Conservation (phyloP, 2,329 filamentous ascomycete genomes). For the Phyllosticta capitalensis region DNA sequence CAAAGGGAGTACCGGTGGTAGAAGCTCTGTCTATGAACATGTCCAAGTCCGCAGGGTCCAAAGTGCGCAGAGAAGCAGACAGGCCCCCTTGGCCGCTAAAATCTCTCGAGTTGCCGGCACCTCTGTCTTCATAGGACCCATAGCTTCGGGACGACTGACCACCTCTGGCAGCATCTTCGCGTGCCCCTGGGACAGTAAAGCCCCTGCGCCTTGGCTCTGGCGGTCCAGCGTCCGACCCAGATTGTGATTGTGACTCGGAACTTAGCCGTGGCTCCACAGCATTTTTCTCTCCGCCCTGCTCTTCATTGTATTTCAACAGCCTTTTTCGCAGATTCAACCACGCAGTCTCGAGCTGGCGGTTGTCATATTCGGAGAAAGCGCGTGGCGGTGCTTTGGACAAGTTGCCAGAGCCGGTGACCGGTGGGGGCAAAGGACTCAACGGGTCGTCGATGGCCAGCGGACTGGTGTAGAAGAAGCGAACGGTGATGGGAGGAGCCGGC, state of each 20-base stretch:
- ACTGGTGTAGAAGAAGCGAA: slow-evolving; percentile 72
- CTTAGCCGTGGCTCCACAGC: background rate
- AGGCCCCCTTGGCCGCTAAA: slow-evolving; percentile 14
- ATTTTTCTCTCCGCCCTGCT: slow-evolving; percentile 26
- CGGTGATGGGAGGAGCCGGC: slow-evolving; percentile 24
- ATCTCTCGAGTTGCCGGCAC: slow-evolving; percentile 17
- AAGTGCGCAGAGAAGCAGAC: slow-evolving; percentile 22
- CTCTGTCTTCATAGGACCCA: slow-evolving; percentile 12
- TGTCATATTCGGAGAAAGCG: slow-evolving; percentile 72
- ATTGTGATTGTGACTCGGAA: slow-evolving; percentile 1
- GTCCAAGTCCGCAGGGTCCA: slow-evolving; percentile 22
- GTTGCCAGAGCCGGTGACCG: slow-evolving; percentile 36
- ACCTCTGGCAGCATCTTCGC: background rate
- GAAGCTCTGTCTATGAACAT: slow-evolving; percentile 17
- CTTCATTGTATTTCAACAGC: slow-evolving; percentile 37
- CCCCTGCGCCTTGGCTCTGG: slow-evolving; percentile 1
- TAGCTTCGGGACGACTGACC: slow-evolving; percentile 7
- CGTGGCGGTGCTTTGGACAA: slow-evolving; percentile 53
- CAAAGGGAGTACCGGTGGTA: slow-evolving; percentile 43
- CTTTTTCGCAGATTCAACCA: slow-evolving; percentile 55
- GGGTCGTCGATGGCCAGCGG: slow-evolving; percentile 79
- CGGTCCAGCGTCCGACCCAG: background rate
- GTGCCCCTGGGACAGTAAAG: slow-evolving; percentile 3
- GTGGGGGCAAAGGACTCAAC: slow-evolving; percentile 56
- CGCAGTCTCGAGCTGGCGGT: slow-evolving; percentile 66